Conservation (phyloP, 2,329 filamentous ascomycete species). For the Ramularia endophylla region DNA sequence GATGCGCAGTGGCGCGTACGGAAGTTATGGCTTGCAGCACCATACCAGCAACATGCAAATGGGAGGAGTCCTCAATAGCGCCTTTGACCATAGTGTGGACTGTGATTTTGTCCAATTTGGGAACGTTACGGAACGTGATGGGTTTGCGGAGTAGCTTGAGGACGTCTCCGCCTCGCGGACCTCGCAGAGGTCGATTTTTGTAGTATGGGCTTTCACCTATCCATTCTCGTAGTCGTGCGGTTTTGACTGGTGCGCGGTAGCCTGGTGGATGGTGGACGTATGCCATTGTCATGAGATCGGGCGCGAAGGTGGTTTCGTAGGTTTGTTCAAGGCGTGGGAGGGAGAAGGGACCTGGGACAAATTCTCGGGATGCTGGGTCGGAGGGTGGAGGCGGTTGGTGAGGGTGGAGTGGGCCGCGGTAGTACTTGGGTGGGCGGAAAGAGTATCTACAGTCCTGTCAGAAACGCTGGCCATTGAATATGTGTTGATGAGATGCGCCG, state of each 20-base stretch:
- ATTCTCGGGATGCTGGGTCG: conserved; percentile 81
- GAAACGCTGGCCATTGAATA: conserved; percentile 1
- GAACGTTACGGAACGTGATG: conserved; percentile 76
- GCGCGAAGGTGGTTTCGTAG: conserved; percentile 76
- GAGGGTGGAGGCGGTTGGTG: conserved; percentile 83
- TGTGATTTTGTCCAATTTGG: conserved; percentile 72
- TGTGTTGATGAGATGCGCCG: neutral
- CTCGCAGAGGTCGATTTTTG: conserved; percentile 79
- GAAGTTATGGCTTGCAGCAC: conserved; percentile 81
- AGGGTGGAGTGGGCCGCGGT: conserved; percentile 88
- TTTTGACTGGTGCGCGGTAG: conserved; percentile 51
- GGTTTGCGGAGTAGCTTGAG: conserved; percentile 62
- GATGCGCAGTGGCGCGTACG: conserved; percentile 63
- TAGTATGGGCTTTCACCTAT: conserved; percentile 89
- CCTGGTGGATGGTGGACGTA: conserved; percentile 84
- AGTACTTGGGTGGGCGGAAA: conserved; percentile 89
- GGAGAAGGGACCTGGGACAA: conserved; percentile 85
- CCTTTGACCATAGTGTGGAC: conserved; percentile 68
- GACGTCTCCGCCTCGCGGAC: conserved; percentile 71
- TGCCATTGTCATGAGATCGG: conserved; percentile 81
- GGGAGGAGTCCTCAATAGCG: conserved; percentile 63
- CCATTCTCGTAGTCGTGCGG: conserved; percentile 74
- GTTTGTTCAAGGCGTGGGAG: conserved; percentile 83
- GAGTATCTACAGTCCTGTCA: conserved; percentile 88
- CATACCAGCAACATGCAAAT: conserved; percentile 77